phyloP scores from a whole-genome alignment of 768 basidiomycete species.

The Phylloporus scabripes region DNA sequence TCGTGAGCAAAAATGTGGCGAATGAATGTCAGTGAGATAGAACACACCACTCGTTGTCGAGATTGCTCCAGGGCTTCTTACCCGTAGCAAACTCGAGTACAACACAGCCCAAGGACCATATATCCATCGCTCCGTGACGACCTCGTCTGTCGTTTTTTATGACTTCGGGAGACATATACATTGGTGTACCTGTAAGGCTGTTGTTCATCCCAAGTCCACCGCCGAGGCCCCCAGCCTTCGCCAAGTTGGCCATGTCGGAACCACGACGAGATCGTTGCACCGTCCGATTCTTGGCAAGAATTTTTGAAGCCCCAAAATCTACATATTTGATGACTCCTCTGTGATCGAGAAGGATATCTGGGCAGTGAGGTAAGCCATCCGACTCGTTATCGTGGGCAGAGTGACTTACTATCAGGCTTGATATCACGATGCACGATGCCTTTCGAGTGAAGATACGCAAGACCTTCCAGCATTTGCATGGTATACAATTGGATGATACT shows the following conservation, averaged over 20 bases:
- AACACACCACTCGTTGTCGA: conserved; percentile 95
- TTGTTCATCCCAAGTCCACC: conserved; percentile 59
- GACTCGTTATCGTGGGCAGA: conserved; percentile 1
- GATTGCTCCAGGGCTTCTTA: conserved; percentile 96
- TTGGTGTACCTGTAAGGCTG: conserved; percentile 93
- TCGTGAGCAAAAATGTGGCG: conserved; percentile 3
- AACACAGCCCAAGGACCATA: conserved; percentile 98
- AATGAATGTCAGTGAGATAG: neutral
- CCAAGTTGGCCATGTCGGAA: conserved; percentile 35
- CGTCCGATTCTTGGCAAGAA: conserved; percentile 85
- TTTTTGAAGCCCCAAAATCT: conserved; percentile 96
- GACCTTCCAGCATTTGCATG: conserved; percentile 93
- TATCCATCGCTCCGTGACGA: conserved; percentile 92
- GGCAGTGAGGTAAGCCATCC: conserved; percentile 10
- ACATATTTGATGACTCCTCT: conserved; percentile 93
- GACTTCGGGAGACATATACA: conserved; percentile 99
- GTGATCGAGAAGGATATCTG: conserved; percentile 91
- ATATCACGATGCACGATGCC: conserved; percentile 95
- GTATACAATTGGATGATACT: conserved; percentile 93
- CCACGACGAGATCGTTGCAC: conserved; percentile 65
- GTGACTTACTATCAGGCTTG: conserved; percentile 90
- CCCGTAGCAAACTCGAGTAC: conserved; percentile 95
- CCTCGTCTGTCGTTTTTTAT: conserved; percentile 92
- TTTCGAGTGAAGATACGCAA: conserved; percentile 89
- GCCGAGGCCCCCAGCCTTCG: conserved; percentile 32